Evolutionary conservation across 768 basidiomycete species (phyloP).

Genomic region (Boletus vermiculosoides): DNA sequence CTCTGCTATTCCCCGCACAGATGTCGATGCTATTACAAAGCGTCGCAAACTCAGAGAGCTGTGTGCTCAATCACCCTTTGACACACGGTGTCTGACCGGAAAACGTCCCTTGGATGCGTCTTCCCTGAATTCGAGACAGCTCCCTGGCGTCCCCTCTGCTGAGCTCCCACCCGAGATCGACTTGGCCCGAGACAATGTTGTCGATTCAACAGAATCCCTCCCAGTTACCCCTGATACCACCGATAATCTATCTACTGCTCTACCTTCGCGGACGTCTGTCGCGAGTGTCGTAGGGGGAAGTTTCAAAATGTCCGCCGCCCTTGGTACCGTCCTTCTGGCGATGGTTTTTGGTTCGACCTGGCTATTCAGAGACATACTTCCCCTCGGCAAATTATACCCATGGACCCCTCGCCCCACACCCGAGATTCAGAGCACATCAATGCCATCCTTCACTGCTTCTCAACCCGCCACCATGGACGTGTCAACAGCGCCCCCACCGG

Average conservation of each 20-base stretch:
- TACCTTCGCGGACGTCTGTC: conserved; percentile 19
- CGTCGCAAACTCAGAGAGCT: conserved; percentile 43
- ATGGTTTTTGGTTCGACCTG: conserved; percentile 24
- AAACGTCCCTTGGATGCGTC: conserved; percentile 52
- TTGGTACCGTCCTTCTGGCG: conserved; percentile 26
- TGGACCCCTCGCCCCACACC: not conserved
- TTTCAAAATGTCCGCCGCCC: conserved; percentile 12
- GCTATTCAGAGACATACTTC: conserved; percentile 25
- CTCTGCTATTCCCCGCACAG: conserved; percentile 29
- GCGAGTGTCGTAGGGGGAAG: conserved; percentile 11
- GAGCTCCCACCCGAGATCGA: conserved; percentile 30
- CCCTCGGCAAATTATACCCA: conserved; percentile 12
- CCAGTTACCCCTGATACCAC: conserved; percentile 18
- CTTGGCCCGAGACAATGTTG: conserved; percentile 5
- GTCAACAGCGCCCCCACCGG: not conserved
- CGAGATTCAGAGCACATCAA: not conserved
- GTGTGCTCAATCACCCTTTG: conserved; percentile 39
- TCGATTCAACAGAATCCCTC: conserved; percentile 16
- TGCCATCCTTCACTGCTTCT: not conserved
- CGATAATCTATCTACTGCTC: conserved; percentile 10
- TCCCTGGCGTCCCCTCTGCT: conserved; percentile 54
- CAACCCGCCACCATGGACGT: not conserved
- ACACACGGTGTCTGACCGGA: conserved; percentile 63
- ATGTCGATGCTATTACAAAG: conserved; percentile 46
- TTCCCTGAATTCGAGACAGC: conserved; percentile 50